Evolutionary conservation across 1,139 yeast genomes (phyloP), one percentile per base, ranked within the genome.

Genomic region (Hyphopichia burtonii): DNA sequence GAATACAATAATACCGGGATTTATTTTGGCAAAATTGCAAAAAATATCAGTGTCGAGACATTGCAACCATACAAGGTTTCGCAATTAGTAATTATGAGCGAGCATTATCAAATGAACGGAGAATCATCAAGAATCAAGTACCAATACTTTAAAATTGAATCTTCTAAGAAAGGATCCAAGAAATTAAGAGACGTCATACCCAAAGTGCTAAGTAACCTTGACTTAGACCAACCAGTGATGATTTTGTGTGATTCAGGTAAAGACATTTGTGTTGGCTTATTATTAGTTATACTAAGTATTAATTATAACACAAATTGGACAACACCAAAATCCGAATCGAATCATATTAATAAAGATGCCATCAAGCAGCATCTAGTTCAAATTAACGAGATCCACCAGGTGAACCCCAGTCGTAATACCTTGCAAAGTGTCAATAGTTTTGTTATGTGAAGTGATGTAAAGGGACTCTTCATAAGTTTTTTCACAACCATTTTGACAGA

Each of bases 371-470:
- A 85, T 44, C 61, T 87, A 36, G 77, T 82, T 2, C 59, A 61
- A 41, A 54, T 88, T 5, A 68, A 74, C 19, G 63, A 69, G 4
- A 52, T 63, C 3, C 61, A 72, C 18, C 76, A 73, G 37, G 78
- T 78, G 8, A 86, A 87, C 47, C 96, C 96, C 0, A 82, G 91
- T 45, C 66, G 96, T 41, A 81, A 86, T 22, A 84, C 94, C 0
- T 63, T 88, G 34, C 93, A 86, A 50, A 76, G 85, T 43, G 74
- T 83, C 3, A 82, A 82, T 49, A 36, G 33, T 10, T 36, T 17
- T 18, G 4, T 36, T 3, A 36, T 36, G 38, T 36, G 17, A 33
- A 8, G 8, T 20, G 23, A 20, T 20, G 5, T 20, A 8, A 20
- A 20, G 8, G 8, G 8, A 20, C 8, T 20, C 8, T 20, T 20